phyloP scores from a whole-genome alignment of 2,329 filamentous ascomycete species.

The Aspergillus sp. region DNA sequence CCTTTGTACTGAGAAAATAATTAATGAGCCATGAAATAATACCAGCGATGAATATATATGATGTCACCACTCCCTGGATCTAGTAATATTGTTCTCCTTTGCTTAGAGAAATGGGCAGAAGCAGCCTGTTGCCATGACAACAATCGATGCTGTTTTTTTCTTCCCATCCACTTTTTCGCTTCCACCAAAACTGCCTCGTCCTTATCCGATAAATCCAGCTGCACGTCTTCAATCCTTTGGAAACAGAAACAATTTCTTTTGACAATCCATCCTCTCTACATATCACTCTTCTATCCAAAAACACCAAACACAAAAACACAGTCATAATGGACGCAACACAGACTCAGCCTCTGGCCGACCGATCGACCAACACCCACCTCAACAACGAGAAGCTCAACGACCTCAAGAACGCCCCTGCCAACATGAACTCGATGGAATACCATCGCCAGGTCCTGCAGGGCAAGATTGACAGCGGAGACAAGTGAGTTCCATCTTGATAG shows the following conservation, averaged over 20 bases:
- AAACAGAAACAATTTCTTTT: too few species aligned
- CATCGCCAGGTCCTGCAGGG: constrained; percentile 40
- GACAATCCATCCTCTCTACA: not conserved
- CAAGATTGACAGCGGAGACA: constrained; percentile 34
- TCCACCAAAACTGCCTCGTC: constrained; percentile 3
- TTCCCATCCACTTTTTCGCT: constrained; percentile 6
- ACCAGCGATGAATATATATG: too few species aligned
- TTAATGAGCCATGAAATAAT: too few species aligned
- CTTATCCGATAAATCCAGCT: constrained; percentile 1
- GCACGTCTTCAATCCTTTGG: too few species aligned
- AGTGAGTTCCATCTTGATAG: constrained; percentile 24
- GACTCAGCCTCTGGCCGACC: constrained; percentile 33
- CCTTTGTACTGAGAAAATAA: too few species aligned
- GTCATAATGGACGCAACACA: constrained; percentile 29
- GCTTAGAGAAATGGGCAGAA: too few species aligned
- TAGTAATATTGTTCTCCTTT: too few species aligned
- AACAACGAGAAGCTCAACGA: constrained; percentile 18
- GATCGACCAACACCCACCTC: constrained; percentile 39
- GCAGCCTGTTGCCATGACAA: constrained; percentile 30
- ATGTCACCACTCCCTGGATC: too few species aligned
- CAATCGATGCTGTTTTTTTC: constrained; percentile 30
- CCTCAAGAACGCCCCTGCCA: constrained; percentile 25
- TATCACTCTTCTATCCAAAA: not conserved
- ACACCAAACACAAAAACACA: not conserved
- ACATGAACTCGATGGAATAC: constrained; percentile 37